phyloP scores from a whole-genome alignment of 2,329 filamentous ascomycete species.

The Aspergillus aculeatus region DNA sequence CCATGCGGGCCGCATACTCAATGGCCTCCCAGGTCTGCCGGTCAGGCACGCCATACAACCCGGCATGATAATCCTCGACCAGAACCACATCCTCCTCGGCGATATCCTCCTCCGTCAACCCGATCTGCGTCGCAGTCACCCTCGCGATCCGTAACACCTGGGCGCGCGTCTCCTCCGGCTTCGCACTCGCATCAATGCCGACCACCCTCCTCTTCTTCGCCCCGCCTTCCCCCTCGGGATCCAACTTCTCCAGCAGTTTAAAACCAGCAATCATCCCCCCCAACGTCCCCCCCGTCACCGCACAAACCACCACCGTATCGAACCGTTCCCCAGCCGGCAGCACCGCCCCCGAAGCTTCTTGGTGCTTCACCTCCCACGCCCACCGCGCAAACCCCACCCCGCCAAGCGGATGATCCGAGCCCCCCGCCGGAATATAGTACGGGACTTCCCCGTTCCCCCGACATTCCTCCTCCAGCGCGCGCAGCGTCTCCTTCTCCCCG shows the following conservation, averaged over 20 bases:
- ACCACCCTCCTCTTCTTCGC: constrained; percentile 46
- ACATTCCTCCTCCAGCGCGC: constrained; percentile 55
- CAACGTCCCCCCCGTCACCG: constrained; percentile 69
- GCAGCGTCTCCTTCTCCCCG: constrained; percentile 64
- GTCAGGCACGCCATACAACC: constrained; percentile 67
- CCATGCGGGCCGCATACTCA: constrained; percentile 64
- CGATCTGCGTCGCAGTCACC: constrained; percentile 63
- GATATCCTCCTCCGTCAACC: constrained; percentile 59
- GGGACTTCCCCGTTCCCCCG: constrained; percentile 56
- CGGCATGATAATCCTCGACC: constrained; percentile 65
- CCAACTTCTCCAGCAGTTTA: constrained; percentile 58
- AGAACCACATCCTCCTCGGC: constrained; percentile 62
- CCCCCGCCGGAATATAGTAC: constrained; percentile 71
- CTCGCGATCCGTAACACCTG: constrained; percentile 67
- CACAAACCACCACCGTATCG: constrained; percentile 66
- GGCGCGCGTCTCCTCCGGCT: constrained; percentile 59
- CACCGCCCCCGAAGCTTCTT: constrained; percentile 50
- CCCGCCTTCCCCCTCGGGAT: constrained; percentile 15
- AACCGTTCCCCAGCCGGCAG: constrained; percentile 60
- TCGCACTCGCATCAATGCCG: constrained; percentile 65
- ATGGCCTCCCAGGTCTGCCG: constrained; percentile 66
- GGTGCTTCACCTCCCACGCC: constrained; percentile 66
- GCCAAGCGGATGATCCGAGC: constrained; percentile 68
- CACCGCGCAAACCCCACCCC: constrained; percentile 70
- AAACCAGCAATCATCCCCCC: constrained; percentile 73